A percentile compares a stretch with the other conserved stretches of the same genome.
Conservation (phyloP, 73 alveolate genomes). For the Paramecium octaurelia region DNA sequence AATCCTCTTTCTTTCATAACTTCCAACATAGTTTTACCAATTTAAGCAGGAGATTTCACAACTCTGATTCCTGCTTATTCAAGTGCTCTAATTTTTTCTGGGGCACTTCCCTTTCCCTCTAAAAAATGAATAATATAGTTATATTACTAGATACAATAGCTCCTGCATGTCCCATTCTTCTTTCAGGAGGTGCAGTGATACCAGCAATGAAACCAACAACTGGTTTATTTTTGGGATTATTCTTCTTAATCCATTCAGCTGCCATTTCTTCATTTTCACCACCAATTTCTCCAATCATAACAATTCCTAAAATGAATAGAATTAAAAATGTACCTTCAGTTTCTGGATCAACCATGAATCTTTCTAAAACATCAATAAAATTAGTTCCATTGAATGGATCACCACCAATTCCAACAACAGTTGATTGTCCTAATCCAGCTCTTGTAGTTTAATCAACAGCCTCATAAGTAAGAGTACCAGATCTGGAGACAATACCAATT, state of each 20-base stretch:
- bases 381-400: constrained; percentile 98
- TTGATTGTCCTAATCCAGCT: constrained; percentile 92
- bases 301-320: constrained; percentile 68
- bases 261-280: constrained; percentile 97
- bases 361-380: constrained; percentile 93
- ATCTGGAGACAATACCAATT: constrained; percentile 88
- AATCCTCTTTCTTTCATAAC: constrained; percentile 21
- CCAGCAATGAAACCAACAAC: constrained; percentile 96
- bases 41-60: constrained; percentile 20
- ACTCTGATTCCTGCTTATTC: background rate
- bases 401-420: constrained; percentile 93
- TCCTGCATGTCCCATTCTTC: constrained; percentile 98
- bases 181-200: constrained; percentile 88
- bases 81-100: constrained; percentile 7
- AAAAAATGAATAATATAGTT: background rate
- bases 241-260: constrained; percentile 81
- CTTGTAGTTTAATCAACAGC: constrained; percentile 96
- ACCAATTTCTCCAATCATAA: constrained; percentile 98
- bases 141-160: constrained; percentile 4
- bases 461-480: constrained; percentile 97
- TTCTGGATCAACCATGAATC: constrained; percentile 90
- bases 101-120: constrained; percentile 32
- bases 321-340: constrained; percentile 72
- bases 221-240: constrained; percentile 87
- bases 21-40: constrained; percentile 8